A percentile compares a stretch with the other conserved stretches of the same genome.
Conservation (phyloP, 257 asterid genomes). For the Ballota nigra region DNA sequence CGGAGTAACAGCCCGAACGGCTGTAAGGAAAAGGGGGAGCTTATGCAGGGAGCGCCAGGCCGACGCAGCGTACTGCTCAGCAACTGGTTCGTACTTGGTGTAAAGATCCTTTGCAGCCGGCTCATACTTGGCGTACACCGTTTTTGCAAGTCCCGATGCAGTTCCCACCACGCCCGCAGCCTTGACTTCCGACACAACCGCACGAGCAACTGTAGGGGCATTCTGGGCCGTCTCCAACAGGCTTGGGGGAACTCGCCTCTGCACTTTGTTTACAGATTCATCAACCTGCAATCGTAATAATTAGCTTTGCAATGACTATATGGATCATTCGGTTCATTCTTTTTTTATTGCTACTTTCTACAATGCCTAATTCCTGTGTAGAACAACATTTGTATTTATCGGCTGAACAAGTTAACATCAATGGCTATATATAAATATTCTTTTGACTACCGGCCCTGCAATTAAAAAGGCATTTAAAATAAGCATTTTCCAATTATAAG, state of each 20-base stretch:
- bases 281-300: conserved; percentile 49
- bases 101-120: conserved; percentile 76
- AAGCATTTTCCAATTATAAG: neutral
- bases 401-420: neutral
- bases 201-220: conserved; percentile 67
- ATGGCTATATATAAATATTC: neutral
- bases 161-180: conserved; percentile 64
- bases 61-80: conserved; percentile 71
- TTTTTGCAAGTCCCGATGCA: conserved; percentile 74
- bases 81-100: conserved; percentile 79
- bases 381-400: neutral
- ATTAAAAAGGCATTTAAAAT: neutral
- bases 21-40: conserved; percentile 70
- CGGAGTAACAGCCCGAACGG: conserved; percentile 71
- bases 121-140: conserved; percentile 64
- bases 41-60: conserved; percentile 67
- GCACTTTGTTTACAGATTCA: conserved; percentile 63
- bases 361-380: neutral
- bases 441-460: too few relatives aligned
- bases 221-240: conserved; percentile 52
- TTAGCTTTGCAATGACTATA: neutral
- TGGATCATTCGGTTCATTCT: neutral
- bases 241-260: conserved; percentile 55
- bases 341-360: neutral
- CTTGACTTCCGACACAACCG: conserved; percentile 66